Evolutionary conservation across 2,329 filamentous ascomycete species (phyloP), one percentile per base, ranked within the genome.

Genomic region (Camillea tinctor): DNA sequence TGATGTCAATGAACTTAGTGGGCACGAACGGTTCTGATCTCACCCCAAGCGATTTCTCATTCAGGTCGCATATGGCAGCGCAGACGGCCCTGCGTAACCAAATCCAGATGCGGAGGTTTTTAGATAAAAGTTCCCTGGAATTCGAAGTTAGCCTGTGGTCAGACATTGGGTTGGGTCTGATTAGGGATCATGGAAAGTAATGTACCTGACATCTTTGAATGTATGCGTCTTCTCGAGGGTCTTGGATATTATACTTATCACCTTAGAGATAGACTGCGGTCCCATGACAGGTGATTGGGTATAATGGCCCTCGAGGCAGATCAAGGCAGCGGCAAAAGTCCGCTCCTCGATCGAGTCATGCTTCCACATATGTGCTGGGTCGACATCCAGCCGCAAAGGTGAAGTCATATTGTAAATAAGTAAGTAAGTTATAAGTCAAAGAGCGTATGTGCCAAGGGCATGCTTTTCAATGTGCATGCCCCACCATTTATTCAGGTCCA

Each of bases 21-120:
- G 81, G 80, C 50, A 84, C 80, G 61, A 82, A 80, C 49, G 83
- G 74, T 51, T 80, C 80, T 7, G 81, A 80, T 13, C 85, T 72
- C 9, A 83, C 80, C 8, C 83, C 84, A 30, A 88, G 79, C 1
- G 85, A 87, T 59, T 86, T 80, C 20, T 81, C 82, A 11, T 84
- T 86, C 53, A 89, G 76, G 57, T 81, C 84, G 2, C 85, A 84
- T 55, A 88, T 82, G 9, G 86, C 84, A 30, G 84, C 82, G 19
- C 79, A 81, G 67, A 89, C 87, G 64, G 87, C 85, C 60, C 81
- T 81, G 24, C 84, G 84, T 60, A 89, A 76, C 77, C 85, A 87
- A 66, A 88, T 83, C 86, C 86, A 89, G 59, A 88, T 84, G 62
- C 83, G 82, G 24, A 89, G 82, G 65, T 88, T 89, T 61, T 81